Evolutionary conservation across 1,284 basidiomycete genomes (phyloP), one percentile per base, ranked within the genome.

Genomic region (Sphagnurus paluster): DNA sequence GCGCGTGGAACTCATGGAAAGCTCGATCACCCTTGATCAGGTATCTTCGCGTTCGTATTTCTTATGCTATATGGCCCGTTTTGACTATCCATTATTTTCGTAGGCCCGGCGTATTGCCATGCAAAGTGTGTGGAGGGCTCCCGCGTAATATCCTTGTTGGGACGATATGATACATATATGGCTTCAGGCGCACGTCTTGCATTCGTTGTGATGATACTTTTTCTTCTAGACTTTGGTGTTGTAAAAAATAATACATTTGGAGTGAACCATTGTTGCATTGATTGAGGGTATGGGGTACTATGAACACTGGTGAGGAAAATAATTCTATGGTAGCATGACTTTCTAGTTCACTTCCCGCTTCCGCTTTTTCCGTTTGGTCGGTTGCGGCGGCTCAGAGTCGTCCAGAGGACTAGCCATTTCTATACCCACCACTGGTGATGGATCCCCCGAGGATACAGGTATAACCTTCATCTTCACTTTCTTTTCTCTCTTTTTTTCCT

Each of bases 1-100:
- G 67, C 77, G 69, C 56, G 77, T 92, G 29, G 83, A 87, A 57
- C 70, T 94, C 54, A 76, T 76, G 56, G 88, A 90, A 61, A 87
- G 84, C 57, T 83, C 85, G 21, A 93, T 95, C 61, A 87, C 88
- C 9, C 74, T 94, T 52, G 93, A 95, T 55, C 92, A 95, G 79
- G 90, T 90, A 59, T 43, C 77, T 36, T 33, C 30, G 4, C n/a
- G 2, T 44, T 35, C 28, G 36, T 36, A 38, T 19, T 34, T 3
- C 42, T 39, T 28, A 29, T 48, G 0, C 28, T 24, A n/a, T 39
- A 42, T 13, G n/a, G n/a, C n/a, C n/a, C n/a, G n/a, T 50, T 40
- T 43, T 44, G 42, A 46, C 53, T 16, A 45, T 41, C 16, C 26
- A 14, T 8, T 35, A 41, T 37, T 37, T 8, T 29, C 42, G 21